These are phyloP conservation scores for Carnegiea gigantea DNA, from an alignment of 179 eudicot species.

Conservation along the genomic window DNA sequence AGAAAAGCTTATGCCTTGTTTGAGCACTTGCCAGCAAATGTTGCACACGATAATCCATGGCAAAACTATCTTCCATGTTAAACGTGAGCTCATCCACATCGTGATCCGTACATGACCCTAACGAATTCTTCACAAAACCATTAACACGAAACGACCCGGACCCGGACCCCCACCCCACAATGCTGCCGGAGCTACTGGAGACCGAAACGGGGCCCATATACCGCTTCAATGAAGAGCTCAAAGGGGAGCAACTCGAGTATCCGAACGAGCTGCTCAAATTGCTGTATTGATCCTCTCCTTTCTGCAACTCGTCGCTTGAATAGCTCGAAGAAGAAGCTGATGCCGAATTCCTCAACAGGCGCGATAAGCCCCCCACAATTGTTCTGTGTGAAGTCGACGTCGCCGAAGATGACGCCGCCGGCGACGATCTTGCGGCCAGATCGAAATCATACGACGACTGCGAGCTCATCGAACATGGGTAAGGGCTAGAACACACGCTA, in stretches of 20 bases:
- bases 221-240: slow-evolving; percentile 50
- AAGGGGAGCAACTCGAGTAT: slow-evolving; percentile 38
- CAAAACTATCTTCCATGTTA: slow-evolving; percentile 60
- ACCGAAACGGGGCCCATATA: slow-evolving; percentile 73
- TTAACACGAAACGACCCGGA: slow-evolving; percentile 31
- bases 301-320: slow-evolving; percentile 38
- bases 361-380: slow-evolving; percentile 63
- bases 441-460: slow-evolving; percentile 52
- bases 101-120: slow-evolving; percentile 61
- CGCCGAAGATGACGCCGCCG: slow-evolving; percentile 43
- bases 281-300: slow-evolving; percentile 41
- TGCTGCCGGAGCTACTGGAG: slow-evolving; percentile 37
- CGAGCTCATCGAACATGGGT: slow-evolving; percentile 53
- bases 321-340: slow-evolving; percentile 25
- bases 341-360: slow-evolving; percentile 51
- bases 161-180: slow-evolving; percentile 29
- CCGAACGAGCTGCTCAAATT: slow-evolving; percentile 50
- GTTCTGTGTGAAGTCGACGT: slow-evolving; percentile 54
- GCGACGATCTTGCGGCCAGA: slow-evolving; percentile 43
- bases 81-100: slow-evolving; percentile 67
- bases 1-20: slow-evolving; percentile 55
- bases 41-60: slow-evolving; percentile 41
- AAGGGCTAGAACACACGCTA: slow-evolving; percentile 56
- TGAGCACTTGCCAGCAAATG: slow-evolving; percentile 74
- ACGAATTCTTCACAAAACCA: slow-evolving; percentile 54